Percentiles rank a stretch among this genome's conserved stretches.
Evolutionary conservation across 139 green algal species (phyloP).

Genomic region (Coccomyxa sp.): DNA sequence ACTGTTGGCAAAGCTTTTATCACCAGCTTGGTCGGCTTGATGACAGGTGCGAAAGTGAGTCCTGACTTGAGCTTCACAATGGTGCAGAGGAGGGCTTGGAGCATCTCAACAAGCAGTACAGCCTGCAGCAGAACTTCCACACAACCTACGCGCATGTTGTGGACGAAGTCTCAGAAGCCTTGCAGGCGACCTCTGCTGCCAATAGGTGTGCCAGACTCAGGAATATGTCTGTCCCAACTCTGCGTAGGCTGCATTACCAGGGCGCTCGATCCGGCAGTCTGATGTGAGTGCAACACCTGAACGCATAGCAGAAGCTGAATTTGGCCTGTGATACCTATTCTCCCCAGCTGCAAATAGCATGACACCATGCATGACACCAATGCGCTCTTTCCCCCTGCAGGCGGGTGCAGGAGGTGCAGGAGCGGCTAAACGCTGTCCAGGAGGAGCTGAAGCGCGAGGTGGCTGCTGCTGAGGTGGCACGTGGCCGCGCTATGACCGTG

Average conservation of each 20-base stretch:
- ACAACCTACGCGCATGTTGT: background rate
- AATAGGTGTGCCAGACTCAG: background rate
- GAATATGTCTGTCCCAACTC: background rate
- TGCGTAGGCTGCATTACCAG: background rate
- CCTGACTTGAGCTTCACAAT: too few species aligned
- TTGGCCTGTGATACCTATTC: background rate
- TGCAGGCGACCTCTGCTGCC: background rate
- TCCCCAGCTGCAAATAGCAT: background rate
- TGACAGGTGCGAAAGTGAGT: too few species aligned
- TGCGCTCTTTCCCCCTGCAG: background rate
- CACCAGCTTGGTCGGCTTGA: too few species aligned
- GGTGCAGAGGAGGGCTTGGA: background rate
- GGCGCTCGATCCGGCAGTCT: background rate
- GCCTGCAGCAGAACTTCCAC: background rate
- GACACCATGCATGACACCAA: background rate
- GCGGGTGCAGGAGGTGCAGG: background rate
- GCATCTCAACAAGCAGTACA: background rate
- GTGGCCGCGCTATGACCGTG: background rate
- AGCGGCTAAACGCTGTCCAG: background rate
- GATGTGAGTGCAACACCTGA: background rate
- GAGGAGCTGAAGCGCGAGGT: background rate
- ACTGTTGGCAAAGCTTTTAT: too few species aligned
- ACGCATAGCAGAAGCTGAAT: background rate
- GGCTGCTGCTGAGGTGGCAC: background rate
- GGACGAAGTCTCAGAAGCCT: background rate